Evolutionary conservation across 202 grass and related monocot genomes (phyloP).

Genomic region (Alloteropsis angusta): DNA sequence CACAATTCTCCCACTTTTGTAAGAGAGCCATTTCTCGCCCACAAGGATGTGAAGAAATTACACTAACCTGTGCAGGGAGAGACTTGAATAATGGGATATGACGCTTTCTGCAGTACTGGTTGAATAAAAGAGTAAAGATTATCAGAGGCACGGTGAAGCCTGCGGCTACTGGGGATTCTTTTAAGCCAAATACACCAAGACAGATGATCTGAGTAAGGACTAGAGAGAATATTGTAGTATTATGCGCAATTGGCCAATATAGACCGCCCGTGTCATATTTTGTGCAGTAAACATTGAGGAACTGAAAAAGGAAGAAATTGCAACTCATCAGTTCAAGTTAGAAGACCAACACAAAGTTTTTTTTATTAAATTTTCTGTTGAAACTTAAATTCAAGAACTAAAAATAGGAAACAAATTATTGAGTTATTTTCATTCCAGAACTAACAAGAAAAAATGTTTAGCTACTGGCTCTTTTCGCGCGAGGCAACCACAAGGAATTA

Average conservation of each 20-base stretch:
- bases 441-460: neutral
- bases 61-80: constrained; percentile 68
- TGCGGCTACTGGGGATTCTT: constrained; percentile 62
- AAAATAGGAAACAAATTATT: neutral
- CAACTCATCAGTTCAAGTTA: constrained; percentile 12
- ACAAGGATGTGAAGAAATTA: neutral
- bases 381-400: neutral
- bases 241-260: constrained; percentile 88
- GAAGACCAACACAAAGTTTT: neutral
- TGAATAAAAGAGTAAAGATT: constrained; percentile 77
- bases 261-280: constrained; percentile 73
- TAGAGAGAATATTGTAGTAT: constrained; percentile 75
- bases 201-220: constrained; percentile 82
- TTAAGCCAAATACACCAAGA: constrained; percentile 76
- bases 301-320: constrained; percentile 39
- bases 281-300: constrained; percentile 80
- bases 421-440: neutral
- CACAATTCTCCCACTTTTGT: neutral
- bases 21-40: neutral
- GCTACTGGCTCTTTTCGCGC: neutral
- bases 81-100: constrained; percentile 70
- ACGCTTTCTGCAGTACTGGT: constrained; percentile 68
- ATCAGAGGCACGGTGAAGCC: constrained; percentile 75
- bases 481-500: neutral
- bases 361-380: neutral